Evolutionary conservation across 345 rosid species (phyloP).

Genomic region (Euphorbia peplus): DNA sequence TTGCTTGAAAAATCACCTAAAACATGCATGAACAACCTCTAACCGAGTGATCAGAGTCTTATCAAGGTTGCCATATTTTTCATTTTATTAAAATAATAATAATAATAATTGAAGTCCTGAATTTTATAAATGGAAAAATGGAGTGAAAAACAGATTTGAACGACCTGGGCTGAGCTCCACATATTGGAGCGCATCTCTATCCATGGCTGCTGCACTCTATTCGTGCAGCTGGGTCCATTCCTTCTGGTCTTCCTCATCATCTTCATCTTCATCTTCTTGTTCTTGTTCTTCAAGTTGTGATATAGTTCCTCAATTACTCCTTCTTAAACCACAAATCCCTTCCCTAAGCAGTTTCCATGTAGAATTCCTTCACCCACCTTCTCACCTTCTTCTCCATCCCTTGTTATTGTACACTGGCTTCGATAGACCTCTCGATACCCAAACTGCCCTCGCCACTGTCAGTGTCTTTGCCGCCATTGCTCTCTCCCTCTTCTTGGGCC

Average conservation of each 20-base stretch:
- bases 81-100: too few relatives aligned
- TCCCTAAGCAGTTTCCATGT: constrained; percentile 23
- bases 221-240: constrained; percentile 8
- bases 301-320: constrained; percentile 18
- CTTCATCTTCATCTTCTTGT: constrained; percentile 27
- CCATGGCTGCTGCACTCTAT: constrained; percentile 63
- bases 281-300: constrained; percentile 17
- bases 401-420: constrained; percentile 47
- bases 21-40: too few relatives aligned
- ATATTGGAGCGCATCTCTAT: constrained; percentile 24
- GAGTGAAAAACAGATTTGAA: background rate
- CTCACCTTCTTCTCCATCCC: constrained; percentile 44
- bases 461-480: constrained; percentile 83
- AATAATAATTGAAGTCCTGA: too few relatives aligned
- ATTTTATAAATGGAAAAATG: too few relatives aligned
- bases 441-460: constrained; percentile 59
- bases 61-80: too few relatives aligned
- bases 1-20: too few relatives aligned
- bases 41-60: too few relatives aligned
- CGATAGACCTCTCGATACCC: constrained; percentile 68
- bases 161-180: constrained; percentile 24
- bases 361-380: constrained; percentile 19
- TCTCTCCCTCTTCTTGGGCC: constrained; percentile 75
- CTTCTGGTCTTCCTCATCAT: constrained; percentile 16
- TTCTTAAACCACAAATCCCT: constrained; percentile 23